phyloP scores from a whole-genome alignment of 768 basidiomycete genomes.

The Hydnum rufescens region DNA sequence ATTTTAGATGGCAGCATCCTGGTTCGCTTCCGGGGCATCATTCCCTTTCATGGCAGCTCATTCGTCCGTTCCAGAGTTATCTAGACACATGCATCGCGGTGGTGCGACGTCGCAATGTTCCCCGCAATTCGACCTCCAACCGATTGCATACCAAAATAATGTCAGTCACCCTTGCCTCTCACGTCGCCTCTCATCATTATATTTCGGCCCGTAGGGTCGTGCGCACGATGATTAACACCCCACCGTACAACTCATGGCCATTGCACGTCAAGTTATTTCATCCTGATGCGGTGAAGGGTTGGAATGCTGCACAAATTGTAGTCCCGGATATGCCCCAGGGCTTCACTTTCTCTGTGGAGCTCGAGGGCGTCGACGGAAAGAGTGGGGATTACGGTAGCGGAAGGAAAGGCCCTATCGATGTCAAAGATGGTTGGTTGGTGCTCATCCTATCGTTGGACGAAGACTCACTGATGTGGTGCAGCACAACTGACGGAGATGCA shows the following conservation, averaged over 20 bases:
- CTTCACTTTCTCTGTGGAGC: conserved; percentile 31
- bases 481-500: conserved; percentile 17
- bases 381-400: conserved; percentile 35
- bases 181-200: background rate
- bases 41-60: conserved; percentile 12
- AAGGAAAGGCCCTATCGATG: conserved; percentile 32
- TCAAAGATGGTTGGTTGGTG: conserved; percentile 33
- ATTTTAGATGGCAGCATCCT: conserved; percentile 43
- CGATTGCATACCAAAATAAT: conserved; percentile 14
- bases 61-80: background rate
- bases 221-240: conserved; percentile 37
- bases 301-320: conserved; percentile 19
- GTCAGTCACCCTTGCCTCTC: conserved; percentile 10
- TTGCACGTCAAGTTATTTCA: conserved; percentile 61
- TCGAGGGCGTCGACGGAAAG: conserved; percentile 54
- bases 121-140: background rate
- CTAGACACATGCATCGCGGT: conserved; percentile 5
- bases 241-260: conserved; percentile 56
- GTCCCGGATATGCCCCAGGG: conserved; percentile 16
- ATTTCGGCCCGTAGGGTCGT: conserved; percentile 26
- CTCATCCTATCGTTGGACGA: background rate
- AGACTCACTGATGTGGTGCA: conserved; percentile 4
- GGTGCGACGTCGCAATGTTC: background rate
- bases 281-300: conserved; percentile 33
- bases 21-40: conserved; percentile 19